Percentiles rank a stretch among this genome's conserved stretches.
Conservation (phyloP, 2,329 filamentous ascomycete genomes). For the Lachnellula arida region DNA sequence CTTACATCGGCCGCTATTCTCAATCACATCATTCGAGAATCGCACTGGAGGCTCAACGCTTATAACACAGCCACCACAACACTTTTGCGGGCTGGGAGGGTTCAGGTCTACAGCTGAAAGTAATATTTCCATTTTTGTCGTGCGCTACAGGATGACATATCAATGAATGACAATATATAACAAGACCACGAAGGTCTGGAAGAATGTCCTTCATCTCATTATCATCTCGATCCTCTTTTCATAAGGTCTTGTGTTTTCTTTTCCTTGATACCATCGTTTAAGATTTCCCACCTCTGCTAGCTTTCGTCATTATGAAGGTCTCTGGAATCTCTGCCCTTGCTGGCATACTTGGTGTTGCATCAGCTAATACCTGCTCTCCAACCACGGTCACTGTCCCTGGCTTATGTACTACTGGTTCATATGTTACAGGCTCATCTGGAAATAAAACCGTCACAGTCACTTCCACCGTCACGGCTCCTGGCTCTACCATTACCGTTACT, state of each 20-base stretch:
- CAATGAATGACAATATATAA: background rate
- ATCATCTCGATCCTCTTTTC: background rate
- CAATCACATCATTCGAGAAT: too few relatives aligned
- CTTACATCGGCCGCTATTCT: too few relatives aligned
- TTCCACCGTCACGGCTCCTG: background rate
- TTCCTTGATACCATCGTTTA: conserved; percentile 18
- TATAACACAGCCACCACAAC: background rate
- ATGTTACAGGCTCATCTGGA: too few relatives aligned
- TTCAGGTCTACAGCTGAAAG: background rate
- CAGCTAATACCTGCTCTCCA: conserved; percentile 13
- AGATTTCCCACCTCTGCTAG: conserved; percentile 1
- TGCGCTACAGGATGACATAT: background rate
- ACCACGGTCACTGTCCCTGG: conserved; percentile 11
- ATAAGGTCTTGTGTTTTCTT: conserved; percentile 12
- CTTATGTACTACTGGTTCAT: background rate
- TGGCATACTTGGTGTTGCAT: conserved; percentile 11
- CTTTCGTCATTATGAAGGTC: conserved; percentile 21
- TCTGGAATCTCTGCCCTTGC: conserved; percentile 13
- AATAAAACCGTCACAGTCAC: background rate
- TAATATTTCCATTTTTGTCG: background rate
- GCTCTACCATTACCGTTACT: too few relatives aligned
- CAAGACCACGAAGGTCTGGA: background rate
- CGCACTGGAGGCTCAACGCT: too few relatives aligned
- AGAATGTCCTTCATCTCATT: conserved; percentile 3
- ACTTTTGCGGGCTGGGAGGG: background rate